Evolutionary conservation across 106 monocot species (phyloP).

Genomic region (Platanthera guangdongensis): DNA sequence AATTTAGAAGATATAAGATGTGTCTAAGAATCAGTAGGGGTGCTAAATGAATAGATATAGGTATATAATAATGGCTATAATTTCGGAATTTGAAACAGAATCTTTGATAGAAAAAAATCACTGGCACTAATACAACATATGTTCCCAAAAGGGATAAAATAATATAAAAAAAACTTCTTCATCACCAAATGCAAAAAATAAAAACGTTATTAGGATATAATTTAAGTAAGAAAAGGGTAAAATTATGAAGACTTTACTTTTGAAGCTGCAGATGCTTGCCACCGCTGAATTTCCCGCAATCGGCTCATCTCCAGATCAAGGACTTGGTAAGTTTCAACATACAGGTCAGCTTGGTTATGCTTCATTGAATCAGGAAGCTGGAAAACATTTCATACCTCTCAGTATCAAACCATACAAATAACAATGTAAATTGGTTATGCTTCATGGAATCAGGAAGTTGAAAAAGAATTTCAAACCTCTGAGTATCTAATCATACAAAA

Average conservation of each 20-base stretch:
- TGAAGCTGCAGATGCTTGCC: slow-evolving; percentile 95
- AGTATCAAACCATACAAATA: slow-evolving; percentile 4
- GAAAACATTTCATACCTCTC: slow-evolving; percentile 9
- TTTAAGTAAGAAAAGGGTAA: not conserved
- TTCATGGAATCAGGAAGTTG: slow-evolving; percentile 98
- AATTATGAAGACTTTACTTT: slow-evolving; percentile 35
- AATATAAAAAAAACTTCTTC: not conserved
- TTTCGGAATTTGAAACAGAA: not conserved
- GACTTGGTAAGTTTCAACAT: slow-evolving; percentile 95
- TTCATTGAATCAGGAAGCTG: slow-evolving; percentile 99
- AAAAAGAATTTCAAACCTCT: not conserved
- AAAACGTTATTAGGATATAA: not conserved
- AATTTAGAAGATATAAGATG: not conserved
- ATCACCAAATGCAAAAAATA: not conserved
- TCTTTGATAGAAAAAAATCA: not conserved
- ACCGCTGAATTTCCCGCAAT: slow-evolving; percentile 89
- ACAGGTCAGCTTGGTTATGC: slow-evolving; percentile 90
- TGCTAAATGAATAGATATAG: not conserved
- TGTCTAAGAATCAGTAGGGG: not conserved
- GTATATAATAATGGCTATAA: not conserved
- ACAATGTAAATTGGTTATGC: slow-evolving; percentile 41
- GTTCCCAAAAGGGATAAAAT: not conserved
- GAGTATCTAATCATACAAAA: not conserved
- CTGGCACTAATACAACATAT: not conserved
- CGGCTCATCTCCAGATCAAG: slow-evolving; percentile 98